Conservation (phyloP, 129 eudicot genomes). For the Centaurea solstitialis region DNA sequence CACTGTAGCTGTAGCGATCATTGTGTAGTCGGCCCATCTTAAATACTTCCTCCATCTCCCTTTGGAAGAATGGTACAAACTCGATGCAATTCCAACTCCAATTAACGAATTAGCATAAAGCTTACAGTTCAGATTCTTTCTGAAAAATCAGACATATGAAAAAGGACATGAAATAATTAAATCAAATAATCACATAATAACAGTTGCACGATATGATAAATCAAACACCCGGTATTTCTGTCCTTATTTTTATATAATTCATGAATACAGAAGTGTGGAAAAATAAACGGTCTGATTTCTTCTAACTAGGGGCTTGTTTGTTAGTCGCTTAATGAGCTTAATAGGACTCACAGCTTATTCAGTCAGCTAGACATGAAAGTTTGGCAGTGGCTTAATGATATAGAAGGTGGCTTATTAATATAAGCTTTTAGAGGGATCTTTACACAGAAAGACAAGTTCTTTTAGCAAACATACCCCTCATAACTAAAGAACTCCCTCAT, state of each 20-base stretch:
- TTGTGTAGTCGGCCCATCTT: slow-evolving; percentile 97
- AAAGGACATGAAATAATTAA: neutral
- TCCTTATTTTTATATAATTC: neutral
- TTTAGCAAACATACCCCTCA: no score
- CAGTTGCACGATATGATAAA: neutral
- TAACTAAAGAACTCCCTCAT: no score
- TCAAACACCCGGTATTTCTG: neutral
- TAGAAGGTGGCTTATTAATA: no score
- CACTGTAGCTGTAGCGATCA: slow-evolving; percentile 97
- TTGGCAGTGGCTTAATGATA: no score
- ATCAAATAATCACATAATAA: neutral
- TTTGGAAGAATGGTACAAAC: slow-evolving; percentile 89
- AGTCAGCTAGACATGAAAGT: no score
- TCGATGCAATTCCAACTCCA: slow-evolving; percentile 95
- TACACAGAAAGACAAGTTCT: no score
- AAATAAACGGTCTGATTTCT: neutral
- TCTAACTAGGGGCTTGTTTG: neutral
- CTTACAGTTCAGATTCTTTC: slow-evolving; percentile 84
- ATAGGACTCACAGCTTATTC: no score
- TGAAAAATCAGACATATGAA: slow-evolving; percentile 32
- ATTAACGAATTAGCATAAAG: slow-evolving; percentile 91
- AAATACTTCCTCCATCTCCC: slow-evolving; percentile 78
- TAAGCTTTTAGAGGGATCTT: no score
- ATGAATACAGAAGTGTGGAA: neutral
- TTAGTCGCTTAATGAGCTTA: no score